A percentile compares a stretch with the other conserved stretches of the same genome.
Conservation (phyloP, 306 rosid species). For the Cicer pinnatifidum region DNA sequence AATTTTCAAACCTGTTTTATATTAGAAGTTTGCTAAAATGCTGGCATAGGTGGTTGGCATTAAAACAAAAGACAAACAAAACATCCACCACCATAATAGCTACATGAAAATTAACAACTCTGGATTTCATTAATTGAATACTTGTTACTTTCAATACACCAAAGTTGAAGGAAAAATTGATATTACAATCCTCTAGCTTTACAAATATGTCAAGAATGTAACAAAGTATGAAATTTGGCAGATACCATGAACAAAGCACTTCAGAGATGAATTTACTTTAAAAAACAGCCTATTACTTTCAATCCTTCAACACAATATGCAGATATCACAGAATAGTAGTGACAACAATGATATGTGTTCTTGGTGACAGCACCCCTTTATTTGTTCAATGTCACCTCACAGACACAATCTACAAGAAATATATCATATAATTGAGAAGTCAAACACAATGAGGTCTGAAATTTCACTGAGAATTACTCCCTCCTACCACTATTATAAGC, state of each 20-base stretch:
- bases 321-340: slow-evolving; percentile 13
- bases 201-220: slow-evolving; percentile 24
- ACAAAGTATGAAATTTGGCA: slow-evolving; percentile 5
- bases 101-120: background rate
- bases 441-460: background rate
- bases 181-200: slow-evolving; percentile 13
- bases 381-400: slow-evolving; percentile 38
- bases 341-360: background rate
- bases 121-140: background rate
- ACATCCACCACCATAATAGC: slow-evolving; percentile 4
- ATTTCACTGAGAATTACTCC: slow-evolving; percentile 4
- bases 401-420: slow-evolving; percentile 30
- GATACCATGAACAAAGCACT: background rate
- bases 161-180: background rate
- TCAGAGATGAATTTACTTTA: slow-evolving; percentile 8
- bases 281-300: slow-evolving; percentile 32
- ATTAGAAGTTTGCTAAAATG: background rate
- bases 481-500: too few relatives aligned
- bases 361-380: background rate
- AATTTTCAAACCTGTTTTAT: background rate
- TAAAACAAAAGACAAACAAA: background rate
- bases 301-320: slow-evolving; percentile 14
- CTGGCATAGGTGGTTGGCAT: background rate
- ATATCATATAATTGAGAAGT: background rate
- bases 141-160: background rate